Evolutionary conservation across 306 rosid species (phyloP), one percentile per base, ranked within the genome.

Genomic region (Acacia melanoxylon): DNA sequence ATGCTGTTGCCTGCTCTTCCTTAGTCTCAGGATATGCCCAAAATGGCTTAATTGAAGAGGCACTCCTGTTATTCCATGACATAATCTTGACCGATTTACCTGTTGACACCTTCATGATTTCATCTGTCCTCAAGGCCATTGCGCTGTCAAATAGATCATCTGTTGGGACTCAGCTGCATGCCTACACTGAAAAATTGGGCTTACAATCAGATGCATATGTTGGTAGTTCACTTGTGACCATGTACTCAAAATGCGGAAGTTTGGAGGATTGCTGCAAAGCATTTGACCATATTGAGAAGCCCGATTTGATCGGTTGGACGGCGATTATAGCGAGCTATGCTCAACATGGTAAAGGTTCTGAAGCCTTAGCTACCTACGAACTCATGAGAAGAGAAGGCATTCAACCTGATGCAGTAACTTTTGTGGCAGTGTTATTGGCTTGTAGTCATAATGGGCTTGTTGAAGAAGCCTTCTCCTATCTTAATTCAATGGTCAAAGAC

Each of bases 211-310:
- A 88, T 85, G 90, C 73, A 74, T 89, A 83, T 62, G 82, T 94
- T 79, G 95, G 97, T 66, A 92, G 93, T 72, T 90, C 93, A 42
- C 81, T 90, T 8, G 76, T 46, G 59, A 72, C 59, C 17, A 88
- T 94, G 92, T 94, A 92, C 87, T 94, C 98, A 65, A 89, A 88
- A 74, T 87, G 85, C 45, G 98, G 97, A 81, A 89, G 91, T 62
- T 78, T 92, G 74, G 91, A 85, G 83, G 93, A 91, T 72, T 94
- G 97, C 49, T 29, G 42, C 59, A 92, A 88, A 78, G 92, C 94
- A 65, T 94, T 92, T 81, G 82, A 81, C 79, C 91, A 89, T 70
- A 87, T 86, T 54, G 88, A 85, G 83, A 90, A 88, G 79, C 94
- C 84, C 65, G 95, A 94, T 77, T 78, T 91, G 87, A 78, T 94